A percentile compares a stretch with the other conserved stretches of the same genome.
These are phyloP conservation scores for Diversispora epigaea DNA, from an alignment of 192 early-diverging fungal species.

Conservation along the genomic window DNA sequence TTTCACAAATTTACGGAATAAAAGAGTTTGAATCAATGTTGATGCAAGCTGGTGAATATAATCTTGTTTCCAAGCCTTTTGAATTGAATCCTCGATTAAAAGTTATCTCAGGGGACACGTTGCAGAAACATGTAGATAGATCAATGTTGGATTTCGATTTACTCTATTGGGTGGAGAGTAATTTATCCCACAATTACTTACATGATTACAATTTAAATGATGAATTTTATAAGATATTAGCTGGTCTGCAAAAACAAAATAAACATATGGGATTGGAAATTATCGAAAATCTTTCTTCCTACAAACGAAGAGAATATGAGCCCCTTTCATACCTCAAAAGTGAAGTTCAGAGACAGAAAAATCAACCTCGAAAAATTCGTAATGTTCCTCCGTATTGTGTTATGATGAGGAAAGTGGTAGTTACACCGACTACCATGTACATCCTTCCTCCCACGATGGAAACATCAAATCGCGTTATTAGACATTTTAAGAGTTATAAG, in stretches of 20 bases:
- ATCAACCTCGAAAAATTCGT: slow-evolving; percentile 22
- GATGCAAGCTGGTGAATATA: slow-evolving; percentile 38
- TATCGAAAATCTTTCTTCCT: slow-evolving; percentile 36
- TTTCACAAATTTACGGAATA: background rate
- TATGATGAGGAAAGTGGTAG: slow-evolving; percentile 53
- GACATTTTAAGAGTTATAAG: slow-evolving; percentile 49
- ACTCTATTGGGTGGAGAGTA: slow-evolving; percentile 49
- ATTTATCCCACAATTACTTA: slow-evolving; percentile 41
- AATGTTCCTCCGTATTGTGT: slow-evolving; percentile 49
- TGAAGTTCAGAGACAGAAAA: slow-evolving; percentile 30
- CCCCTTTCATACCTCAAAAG: slow-evolving; percentile 33
- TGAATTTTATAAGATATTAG: slow-evolving; percentile 38
- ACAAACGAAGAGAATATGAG: slow-evolving; percentile 45
- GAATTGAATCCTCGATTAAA: background rate
- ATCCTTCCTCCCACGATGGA: slow-evolving; percentile 65
- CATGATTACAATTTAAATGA: slow-evolving; percentile 47
- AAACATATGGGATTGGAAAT: slow-evolving; percentile 37
- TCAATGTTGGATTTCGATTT: slow-evolving; percentile 40
- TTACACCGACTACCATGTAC: slow-evolving; percentile 69
- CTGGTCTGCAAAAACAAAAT: no score
- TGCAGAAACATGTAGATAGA: slow-evolving; percentile 28
- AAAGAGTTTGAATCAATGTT: slow-evolving; percentile 16
- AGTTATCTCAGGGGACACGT: background rate
- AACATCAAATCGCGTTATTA: slow-evolving; percentile 71
- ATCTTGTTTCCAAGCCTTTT: slow-evolving; percentile 29